phyloP scores from a whole-genome alignment of 2,329 filamentous ascomycete species.

The Fusarium aywerte region DNA sequence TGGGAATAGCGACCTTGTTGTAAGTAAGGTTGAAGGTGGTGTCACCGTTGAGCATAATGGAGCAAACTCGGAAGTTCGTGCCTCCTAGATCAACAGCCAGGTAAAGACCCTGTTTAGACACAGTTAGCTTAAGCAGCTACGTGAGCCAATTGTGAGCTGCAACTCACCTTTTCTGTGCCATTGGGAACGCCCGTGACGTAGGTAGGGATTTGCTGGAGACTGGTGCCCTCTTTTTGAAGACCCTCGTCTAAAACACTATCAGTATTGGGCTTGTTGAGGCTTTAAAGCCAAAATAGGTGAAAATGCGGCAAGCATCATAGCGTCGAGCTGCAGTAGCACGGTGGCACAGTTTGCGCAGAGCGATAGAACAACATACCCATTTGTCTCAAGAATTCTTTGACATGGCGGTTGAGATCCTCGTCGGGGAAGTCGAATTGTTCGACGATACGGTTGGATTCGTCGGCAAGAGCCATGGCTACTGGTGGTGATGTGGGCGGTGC shows the following conservation, averaged over 20 bases:
- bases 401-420: constrained; percentile 80
- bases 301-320: constrained; percentile 28
- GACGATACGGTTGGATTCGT: constrained; percentile 82
- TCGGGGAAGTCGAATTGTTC: constrained; percentile 86
- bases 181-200: constrained; percentile 97
- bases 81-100: constrained; percentile 97
- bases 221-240: constrained; percentile 78
- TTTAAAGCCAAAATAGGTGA: constrained; percentile 10
- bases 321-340: constrained; percentile 8
- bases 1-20: constrained; percentile 91
- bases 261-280: constrained; percentile 23
- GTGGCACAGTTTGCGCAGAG: constrained; percentile 15
- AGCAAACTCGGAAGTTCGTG: constrained; percentile 98
- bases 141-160: not conserved
- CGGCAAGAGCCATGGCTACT: constrained; percentile 69
- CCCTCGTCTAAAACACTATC: constrained; percentile 74
- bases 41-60: constrained; percentile 91
- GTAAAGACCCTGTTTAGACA: constrained; percentile 78
- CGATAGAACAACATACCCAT: constrained; percentile 67
- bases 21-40: constrained; percentile 94
- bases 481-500: constrained; percentile 64
- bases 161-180: constrained; percentile 89
- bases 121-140: constrained; percentile 14
- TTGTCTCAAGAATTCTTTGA: constrained; percentile 86
- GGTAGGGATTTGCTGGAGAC: constrained; percentile 94